A percentile compares a stretch with the other conserved stretches of the same genome.
Evolutionary conservation across 306 rosid genomes (phyloP).

Genomic region (Vigna hirtella): DNA sequence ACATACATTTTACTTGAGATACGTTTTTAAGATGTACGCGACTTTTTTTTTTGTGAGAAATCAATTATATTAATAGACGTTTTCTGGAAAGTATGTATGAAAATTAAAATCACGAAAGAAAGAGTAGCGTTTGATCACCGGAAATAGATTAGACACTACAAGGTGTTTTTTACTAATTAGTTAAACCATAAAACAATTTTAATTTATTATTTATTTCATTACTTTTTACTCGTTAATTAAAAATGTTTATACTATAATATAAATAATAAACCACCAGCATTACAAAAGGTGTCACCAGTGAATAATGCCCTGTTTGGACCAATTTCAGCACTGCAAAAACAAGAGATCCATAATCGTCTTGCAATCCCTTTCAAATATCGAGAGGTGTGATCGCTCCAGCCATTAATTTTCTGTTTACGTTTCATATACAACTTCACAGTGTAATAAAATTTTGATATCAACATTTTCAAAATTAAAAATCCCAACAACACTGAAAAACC

Average conservation of each 20-base stretch:
- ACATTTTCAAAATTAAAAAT: not conserved
- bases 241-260: too few relatives aligned
- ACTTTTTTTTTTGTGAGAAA: not conserved
- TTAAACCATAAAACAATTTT: too few relatives aligned
- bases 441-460: too few relatives aligned
- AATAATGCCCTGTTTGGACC: too few relatives aligned
- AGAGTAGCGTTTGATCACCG: too few relatives aligned
- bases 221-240: too few relatives aligned
- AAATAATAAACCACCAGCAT: too few relatives aligned
- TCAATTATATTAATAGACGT: not conserved
- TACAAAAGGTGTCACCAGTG: too few relatives aligned
- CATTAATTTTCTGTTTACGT: not conserved
- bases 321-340: not conserved
- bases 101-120: not conserved
- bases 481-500: not conserved
- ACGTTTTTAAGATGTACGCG: not conserved
- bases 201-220: too few relatives aligned
- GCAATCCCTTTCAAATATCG: conserved; percentile 42
- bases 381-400: conserved; percentile 12
- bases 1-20: not conserved
- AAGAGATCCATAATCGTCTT: conserved; percentile 37
- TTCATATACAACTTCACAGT: too few relatives aligned
- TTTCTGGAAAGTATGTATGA: not conserved
- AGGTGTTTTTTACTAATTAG: too few relatives aligned
- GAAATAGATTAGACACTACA: too few relatives aligned